A percentile compares a stretch with the other conserved stretches of the same genome.
These are phyloP conservation scores for Lanmaoa pseudosensibilis DNA, from an alignment of 768 basidiomycete species.

Conservation along the genomic window DNA sequence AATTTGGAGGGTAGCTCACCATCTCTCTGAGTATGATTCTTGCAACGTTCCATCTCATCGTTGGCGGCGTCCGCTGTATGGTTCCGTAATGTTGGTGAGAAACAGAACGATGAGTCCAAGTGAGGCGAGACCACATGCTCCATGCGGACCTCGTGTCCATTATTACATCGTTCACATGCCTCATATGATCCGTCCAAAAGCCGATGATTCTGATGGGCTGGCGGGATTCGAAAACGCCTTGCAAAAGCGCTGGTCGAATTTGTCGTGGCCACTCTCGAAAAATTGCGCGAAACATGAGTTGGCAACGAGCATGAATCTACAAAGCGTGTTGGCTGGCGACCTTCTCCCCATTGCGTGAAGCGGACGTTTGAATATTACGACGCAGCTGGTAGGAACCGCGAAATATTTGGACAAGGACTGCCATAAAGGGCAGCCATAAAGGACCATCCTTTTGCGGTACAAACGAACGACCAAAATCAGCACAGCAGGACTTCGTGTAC, in stretches of 20 bases:
- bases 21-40: not conserved
- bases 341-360: not conserved
- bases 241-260: not conserved
- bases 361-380: not conserved
- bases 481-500: conserved; percentile 14
- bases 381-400: not conserved
- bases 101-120: too few relatives aligned
- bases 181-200: not conserved
- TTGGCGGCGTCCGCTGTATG: not conserved
- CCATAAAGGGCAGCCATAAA: conserved; percentile 15
- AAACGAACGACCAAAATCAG: conserved; percentile 18
- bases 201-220: not conserved
- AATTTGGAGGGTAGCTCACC: not conserved
- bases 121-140: not conserved
- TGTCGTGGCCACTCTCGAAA: not conserved
- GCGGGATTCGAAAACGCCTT: not conserved
- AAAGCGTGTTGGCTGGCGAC: not conserved
- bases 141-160: not conserved
- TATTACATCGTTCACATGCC: conserved; percentile 4
- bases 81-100: not conserved
- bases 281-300: not conserved
- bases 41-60: not conserved
- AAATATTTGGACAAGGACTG: not conserved
- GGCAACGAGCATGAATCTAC: not conserved
- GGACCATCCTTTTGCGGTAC: conserved; percentile 7